These are phyloP conservation scores for Cyberlindnera amylophila DNA, from an alignment of 805 yeast genomes.

Conservation along the genomic window DNA sequence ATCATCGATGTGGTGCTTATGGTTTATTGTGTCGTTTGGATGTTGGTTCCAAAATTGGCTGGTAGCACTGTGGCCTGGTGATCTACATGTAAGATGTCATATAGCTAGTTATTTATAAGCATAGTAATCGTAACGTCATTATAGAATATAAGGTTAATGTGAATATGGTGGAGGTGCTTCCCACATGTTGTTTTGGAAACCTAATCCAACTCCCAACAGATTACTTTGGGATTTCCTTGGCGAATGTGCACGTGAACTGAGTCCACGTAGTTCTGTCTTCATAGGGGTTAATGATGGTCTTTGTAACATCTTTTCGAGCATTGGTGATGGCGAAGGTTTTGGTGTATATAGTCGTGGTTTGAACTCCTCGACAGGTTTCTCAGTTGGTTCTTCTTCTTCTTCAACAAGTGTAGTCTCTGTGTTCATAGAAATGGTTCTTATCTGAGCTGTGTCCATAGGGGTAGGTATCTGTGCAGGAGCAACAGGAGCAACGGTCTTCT, in stretches of 20 bases:
- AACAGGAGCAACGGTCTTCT: background rate
- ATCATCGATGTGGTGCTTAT: slow-evolving; percentile 7
- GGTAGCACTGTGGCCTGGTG: background rate
- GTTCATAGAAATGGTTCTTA: slow-evolving; percentile 16
- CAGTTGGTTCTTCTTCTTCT: slow-evolving; percentile 5
- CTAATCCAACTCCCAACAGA: slow-evolving; percentile 21
- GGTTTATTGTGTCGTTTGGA: slow-evolving; percentile 12
- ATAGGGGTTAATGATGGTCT: slow-evolving; percentile 18
- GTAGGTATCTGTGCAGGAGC: too few relatives aligned
- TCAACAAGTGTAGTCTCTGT: slow-evolving; percentile 23
- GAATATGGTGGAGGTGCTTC: slow-evolving; percentile 19
- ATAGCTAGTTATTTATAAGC: too few relatives aligned
- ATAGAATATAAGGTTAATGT: too few relatives aligned
- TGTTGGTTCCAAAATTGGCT: slow-evolving; percentile 4
- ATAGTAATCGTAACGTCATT: too few relatives aligned
- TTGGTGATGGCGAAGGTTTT: slow-evolving; percentile 4
- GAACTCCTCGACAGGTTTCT: background rate
- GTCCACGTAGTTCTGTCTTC: slow-evolving; percentile 13
- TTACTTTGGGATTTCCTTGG: slow-evolving; percentile 27
- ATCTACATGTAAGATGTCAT: background rate
- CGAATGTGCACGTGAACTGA: slow-evolving; percentile 17
- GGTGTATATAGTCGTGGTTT: background rate
- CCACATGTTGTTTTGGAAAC: slow-evolving; percentile 15
- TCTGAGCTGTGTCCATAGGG: too few relatives aligned
- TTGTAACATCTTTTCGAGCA: slow-evolving; percentile 17